A percentile compares a stretch with the other conserved stretches of the same genome.
These are phyloP conservation scores for Lactarius sp. DNA, from an alignment of 768 basidiomycete species.

Conservation along the genomic window DNA sequence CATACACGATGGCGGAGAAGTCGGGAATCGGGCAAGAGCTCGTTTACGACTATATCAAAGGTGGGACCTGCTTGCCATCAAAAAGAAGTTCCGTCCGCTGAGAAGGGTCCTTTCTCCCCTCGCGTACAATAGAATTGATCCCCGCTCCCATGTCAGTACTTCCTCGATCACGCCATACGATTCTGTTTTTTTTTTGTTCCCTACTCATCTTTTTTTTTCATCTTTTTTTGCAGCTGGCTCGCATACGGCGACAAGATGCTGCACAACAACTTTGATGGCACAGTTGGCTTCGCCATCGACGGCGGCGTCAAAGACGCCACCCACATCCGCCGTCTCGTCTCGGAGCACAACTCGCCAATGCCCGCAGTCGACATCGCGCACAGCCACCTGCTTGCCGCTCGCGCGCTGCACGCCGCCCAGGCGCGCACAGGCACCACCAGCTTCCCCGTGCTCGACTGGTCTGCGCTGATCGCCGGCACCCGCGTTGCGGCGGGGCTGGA, in stretches of 20 bases:
- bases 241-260: constrained; percentile 65
- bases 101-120: constrained; percentile 12
- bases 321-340: constrained; percentile 68
- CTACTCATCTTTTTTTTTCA: no score
- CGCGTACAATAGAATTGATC: constrained; percentile 47
- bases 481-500: constrained; percentile 69
- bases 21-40: constrained; percentile 67
- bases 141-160: constrained; percentile 50
- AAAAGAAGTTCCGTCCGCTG: not conserved
- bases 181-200: not conserved
- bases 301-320: constrained; percentile 86
- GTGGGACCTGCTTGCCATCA: constrained; percentile 30
- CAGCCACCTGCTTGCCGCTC: constrained; percentile 73
- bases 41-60: constrained; percentile 54
- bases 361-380: constrained; percentile 67
- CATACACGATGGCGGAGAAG: constrained; percentile 82
- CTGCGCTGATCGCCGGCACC: constrained; percentile 69
- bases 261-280: constrained; percentile 68
- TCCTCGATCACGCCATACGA: not conserved
- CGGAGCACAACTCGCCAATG: constrained; percentile 64
- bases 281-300: constrained; percentile 70
- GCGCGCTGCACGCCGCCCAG: constrained; percentile 57
- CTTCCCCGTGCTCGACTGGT: constrained; percentile 75
- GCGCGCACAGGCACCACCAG: constrained; percentile 42
- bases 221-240: constrained; percentile 42